phyloP scores from a whole-genome alignment of 257 asterid genomes.

The Rubia yunnanensis region DNA sequence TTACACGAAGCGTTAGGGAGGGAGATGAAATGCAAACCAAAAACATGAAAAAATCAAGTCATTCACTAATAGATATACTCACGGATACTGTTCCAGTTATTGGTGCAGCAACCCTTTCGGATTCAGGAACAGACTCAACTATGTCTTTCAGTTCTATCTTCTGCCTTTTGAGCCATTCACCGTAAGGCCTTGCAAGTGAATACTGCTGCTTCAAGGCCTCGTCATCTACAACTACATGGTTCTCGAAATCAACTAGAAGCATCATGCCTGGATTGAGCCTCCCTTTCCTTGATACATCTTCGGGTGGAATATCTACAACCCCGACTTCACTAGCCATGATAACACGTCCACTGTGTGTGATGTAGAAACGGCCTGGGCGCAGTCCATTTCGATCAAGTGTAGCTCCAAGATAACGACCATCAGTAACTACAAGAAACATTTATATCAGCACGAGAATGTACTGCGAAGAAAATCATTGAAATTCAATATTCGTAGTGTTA shows the following conservation, averaged over 20 bases:
- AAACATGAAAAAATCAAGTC: not conserved
- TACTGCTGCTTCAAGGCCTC: conserved; percentile 96
- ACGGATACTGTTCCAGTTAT: conserved; percentile 76
- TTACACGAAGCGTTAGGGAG: conserved; percentile 13
- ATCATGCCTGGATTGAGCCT: conserved; percentile 99
- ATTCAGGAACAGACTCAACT: conserved; percentile 67
- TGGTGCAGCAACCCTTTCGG: conserved; percentile 59
- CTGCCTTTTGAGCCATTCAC: conserved; percentile 84
- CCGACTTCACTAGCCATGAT: conserved; percentile 99
- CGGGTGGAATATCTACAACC: conserved; percentile 96
- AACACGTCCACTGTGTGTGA: conserved; percentile 96
- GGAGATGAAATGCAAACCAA: conserved; percentile 6
- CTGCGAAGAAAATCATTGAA: not conserved
- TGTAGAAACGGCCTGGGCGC: conserved; percentile 96
- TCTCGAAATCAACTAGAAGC: conserved; percentile 99
- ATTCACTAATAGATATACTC: conserved; percentile 24
- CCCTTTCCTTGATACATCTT: conserved; percentile 90
- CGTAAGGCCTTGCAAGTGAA: conserved; percentile 88
- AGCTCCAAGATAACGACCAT: conserved; percentile 99
- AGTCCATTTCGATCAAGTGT: conserved; percentile 95
- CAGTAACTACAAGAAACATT: conserved; percentile 70
- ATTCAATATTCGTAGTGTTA: conserved; percentile 7
- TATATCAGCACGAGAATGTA: conserved; percentile 18
- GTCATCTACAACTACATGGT: conserved; percentile 91
- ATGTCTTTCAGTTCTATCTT: conserved; percentile 78